A percentile compares a stretch with the other conserved stretches of the same genome.
phyloP scores from a whole-genome alignment of 805 yeast species.

The Barnettozyma vustinii region DNA sequence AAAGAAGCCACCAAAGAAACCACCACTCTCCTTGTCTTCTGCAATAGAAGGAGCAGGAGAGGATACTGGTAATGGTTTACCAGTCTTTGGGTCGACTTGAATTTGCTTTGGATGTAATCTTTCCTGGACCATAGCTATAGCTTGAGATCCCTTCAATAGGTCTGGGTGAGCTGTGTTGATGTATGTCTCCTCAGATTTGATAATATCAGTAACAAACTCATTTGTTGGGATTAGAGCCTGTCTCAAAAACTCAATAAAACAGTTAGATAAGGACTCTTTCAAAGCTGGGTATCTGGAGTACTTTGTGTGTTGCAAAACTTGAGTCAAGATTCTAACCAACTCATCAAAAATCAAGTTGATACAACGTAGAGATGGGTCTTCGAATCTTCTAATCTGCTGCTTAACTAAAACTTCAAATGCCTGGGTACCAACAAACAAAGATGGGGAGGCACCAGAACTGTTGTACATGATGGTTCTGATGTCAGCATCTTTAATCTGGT shows the following conservation, averaged over 20 bases:
- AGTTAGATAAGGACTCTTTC: constrained; percentile 78
- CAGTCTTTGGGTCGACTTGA: constrained; percentile 83
- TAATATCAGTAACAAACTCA: constrained; percentile 76
- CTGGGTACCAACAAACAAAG: constrained; percentile 93
- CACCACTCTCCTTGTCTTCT: constrained; percentile 47
- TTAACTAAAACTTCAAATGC: constrained; percentile 95
- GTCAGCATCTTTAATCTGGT: constrained; percentile 91
- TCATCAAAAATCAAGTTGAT: constrained; percentile 90
- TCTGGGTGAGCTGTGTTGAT: constrained; percentile 98
- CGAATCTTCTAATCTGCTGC: constrained; percentile 89
- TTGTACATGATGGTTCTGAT: constrained; percentile 96
- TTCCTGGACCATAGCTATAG: constrained; percentile 88
- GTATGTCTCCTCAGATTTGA: constrained; percentile 83
- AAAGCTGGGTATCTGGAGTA: constrained; percentile 87
- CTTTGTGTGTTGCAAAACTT: constrained; percentile 74
- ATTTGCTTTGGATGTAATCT: constrained; percentile 68
- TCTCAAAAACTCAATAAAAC: constrained; percentile 74
- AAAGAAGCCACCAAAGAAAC: constrained; percentile 95
- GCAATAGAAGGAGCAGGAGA: constrained; percentile 27
- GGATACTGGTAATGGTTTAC: constrained; percentile 57
- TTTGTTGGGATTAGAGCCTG: constrained; percentile 80
- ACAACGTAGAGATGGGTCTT: constrained; percentile 88
- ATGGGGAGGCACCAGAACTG: constrained; percentile 94
- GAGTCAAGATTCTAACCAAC: constrained; percentile 82
- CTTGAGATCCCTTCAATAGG: constrained; percentile 88